phyloP scores from a whole-genome alignment of 345 rosid species.

The Eutrema yunnanense region DNA sequence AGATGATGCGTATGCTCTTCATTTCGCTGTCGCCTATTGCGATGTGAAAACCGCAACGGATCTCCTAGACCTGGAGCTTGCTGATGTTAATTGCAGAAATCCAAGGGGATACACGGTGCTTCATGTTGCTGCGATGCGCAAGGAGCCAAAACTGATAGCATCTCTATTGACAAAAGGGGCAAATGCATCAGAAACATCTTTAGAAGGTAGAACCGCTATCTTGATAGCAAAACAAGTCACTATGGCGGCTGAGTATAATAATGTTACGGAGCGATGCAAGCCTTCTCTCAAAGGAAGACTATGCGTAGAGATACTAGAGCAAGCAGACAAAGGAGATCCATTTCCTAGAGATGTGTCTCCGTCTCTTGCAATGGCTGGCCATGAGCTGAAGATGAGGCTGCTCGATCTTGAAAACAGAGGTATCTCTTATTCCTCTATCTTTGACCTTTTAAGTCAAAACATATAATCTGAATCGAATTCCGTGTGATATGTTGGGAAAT shows the following conservation, averaged over 20 bases:
- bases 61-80: too few relatives aligned
- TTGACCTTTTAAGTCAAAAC: background rate
- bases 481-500: background rate
- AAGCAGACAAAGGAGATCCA: conserved; percentile 54
- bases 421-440: conserved; percentile 13
- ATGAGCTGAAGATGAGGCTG: conserved; percentile 49
- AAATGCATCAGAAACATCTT: too few relatives aligned
- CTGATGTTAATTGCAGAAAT: too few relatives aligned
- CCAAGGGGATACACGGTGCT: too few relatives aligned
- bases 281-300: conserved; percentile 44
- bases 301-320: conserved; percentile 72
- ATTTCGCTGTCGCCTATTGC: too few relatives aligned
- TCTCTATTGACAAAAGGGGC: too few relatives aligned
- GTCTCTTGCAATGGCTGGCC: conserved; percentile 56
- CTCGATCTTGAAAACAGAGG: conserved; percentile 81
- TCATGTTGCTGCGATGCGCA: too few relatives aligned
- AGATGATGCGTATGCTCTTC: too few relatives aligned
- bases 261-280: conserved; percentile 45
- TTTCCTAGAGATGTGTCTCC: conserved; percentile 53
- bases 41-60: too few relatives aligned
- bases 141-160: too few relatives aligned
- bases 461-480: background rate
- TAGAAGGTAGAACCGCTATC: background rate
- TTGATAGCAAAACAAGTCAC: conserved; percentile 61
- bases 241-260: conserved; percentile 48